Evolutionary conservation across 805 yeast genomes (phyloP).

Genomic region (Komagataella pseudopastoris): DNA sequence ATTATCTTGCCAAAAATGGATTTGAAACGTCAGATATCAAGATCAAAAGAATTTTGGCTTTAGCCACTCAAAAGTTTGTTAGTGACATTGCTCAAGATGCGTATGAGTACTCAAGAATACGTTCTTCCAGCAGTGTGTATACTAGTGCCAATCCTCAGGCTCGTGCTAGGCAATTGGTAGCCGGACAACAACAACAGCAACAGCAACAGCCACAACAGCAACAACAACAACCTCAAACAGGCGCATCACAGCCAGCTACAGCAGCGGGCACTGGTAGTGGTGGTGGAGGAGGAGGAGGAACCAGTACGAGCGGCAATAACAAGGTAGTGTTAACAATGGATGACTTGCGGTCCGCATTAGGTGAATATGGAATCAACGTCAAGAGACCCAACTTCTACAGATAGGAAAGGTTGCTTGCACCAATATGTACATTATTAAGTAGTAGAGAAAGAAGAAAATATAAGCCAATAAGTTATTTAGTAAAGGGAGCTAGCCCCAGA

Average conservation of each 20-base stretch:
- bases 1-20: constrained; percentile 76
- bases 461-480: constrained; percentile 7
- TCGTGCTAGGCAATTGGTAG: constrained; percentile 64
- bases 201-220: constrained; percentile 6
- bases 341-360: constrained; percentile 81
- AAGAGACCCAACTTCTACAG: constrained; percentile 91
- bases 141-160: constrained; percentile 78
- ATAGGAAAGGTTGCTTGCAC: constrained; percentile 15
- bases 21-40: constrained; percentile 68
- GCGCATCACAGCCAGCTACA: not conserved
- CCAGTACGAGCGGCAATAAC: constrained; percentile 10
- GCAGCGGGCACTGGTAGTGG: constrained; percentile 6
- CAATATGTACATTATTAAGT: not conserved
- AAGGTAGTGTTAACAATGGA: constrained; percentile 87
- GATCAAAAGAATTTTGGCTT: constrained; percentile 72
- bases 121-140: constrained; percentile 81
- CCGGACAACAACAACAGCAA: constrained; percentile 35
- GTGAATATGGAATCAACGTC: constrained; percentile 74
- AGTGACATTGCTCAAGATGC: constrained; percentile 95
- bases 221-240: constrained; percentile 7
- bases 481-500: constrained; percentile 87
- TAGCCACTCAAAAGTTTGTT: constrained; percentile 93
- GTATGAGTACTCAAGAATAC: constrained; percentile 84
- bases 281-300: constrained; percentile 7
- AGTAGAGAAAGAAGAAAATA: not conserved